Conservation (phyloP, 2,329 filamentous ascomycete species). For the Cylindrodendrum hubeiense region DNA sequence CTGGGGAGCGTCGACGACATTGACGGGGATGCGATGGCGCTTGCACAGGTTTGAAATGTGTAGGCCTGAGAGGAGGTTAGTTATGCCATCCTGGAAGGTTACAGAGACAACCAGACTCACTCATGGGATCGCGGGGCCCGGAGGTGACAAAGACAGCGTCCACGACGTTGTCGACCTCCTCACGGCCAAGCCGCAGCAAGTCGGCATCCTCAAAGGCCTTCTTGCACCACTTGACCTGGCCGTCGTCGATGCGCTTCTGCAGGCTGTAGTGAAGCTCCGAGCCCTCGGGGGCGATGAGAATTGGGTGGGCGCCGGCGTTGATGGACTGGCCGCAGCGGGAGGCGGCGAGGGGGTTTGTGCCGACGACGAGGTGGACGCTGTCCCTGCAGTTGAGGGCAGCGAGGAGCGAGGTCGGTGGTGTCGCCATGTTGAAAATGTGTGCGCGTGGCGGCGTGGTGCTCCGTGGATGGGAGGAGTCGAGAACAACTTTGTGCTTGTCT, state of each 20-base stretch:
- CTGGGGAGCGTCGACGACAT: conserved; percentile 87
- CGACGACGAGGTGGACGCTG: conserved; percentile 87
- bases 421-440: conserved; percentile 22
- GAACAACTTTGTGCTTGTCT: conserved; percentile 4
- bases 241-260: conserved; percentile 74
- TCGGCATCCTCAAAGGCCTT: conserved; percentile 78
- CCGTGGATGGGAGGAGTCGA: neutral
- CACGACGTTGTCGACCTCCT: conserved; percentile 81
- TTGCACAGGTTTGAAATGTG: conserved; percentile 82
- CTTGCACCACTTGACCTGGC: conserved; percentile 74
- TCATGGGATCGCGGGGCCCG: conserved; percentile 58
- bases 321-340: conserved; percentile 84
- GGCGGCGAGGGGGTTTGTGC: conserved; percentile 88
- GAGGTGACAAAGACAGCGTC: conserved; percentile 92
- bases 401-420: conserved; percentile 66
- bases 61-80: conserved; percentile 57
- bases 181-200: conserved; percentile 80
- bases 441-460: neutral
- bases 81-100: neutral
- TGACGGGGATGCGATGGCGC: conserved; percentile 87
- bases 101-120: conserved; percentile 44
- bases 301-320: conserved; percentile 83
- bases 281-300: conserved; percentile 79
- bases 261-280: conserved; percentile 69
- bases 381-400: conserved; percentile 77